Conservation (phyloP, 129 eudicot genomes). For the Ambrosia artemisiifolia region DNA sequence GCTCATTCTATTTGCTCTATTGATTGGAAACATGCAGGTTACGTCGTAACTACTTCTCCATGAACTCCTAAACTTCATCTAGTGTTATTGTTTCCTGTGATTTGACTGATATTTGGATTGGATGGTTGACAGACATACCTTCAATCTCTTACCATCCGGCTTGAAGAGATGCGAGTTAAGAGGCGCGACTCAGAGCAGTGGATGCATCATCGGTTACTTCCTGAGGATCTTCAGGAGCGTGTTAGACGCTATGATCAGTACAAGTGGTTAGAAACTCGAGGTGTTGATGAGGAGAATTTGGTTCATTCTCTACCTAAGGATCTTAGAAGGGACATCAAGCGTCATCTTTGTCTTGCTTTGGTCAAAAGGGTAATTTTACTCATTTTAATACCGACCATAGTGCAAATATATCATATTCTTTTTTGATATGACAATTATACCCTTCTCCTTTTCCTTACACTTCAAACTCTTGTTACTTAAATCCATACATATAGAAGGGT, state of each 20-base stretch:
- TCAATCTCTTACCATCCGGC: slow-evolving; percentile 94
- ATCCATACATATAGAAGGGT: not conserved
- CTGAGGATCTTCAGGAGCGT: slow-evolving; percentile 82
- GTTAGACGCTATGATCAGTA: slow-evolving; percentile 96
- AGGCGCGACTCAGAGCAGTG: slow-evolving; percentile 98
- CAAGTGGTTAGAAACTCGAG: slow-evolving; percentile 97
- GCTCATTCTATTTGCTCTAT: slow-evolving; percentile 87
- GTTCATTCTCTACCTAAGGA: slow-evolving; percentile 89
- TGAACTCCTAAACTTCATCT: not conserved
- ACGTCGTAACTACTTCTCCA: not conserved
- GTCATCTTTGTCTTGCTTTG: slow-evolving; percentile 96
- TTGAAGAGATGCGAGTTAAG: slow-evolving; percentile 96
- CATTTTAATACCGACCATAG: not conserved
- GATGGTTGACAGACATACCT: slow-evolving; percentile 72
- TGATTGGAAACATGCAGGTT: slow-evolving; percentile 99
- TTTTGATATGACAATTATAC: not conserved
- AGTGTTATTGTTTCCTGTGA: not conserved
- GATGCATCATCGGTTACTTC: slow-evolving; percentile 98
- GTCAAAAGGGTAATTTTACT: slow-evolving; percentile 75
- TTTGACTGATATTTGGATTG: slow-evolving; percentile 20
- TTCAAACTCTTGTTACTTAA: not conserved
- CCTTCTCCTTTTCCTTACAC: not conserved
- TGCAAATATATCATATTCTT: not conserved
- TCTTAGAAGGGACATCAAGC: slow-evolving; percentile 92
- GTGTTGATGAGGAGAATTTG: slow-evolving; percentile 90